These are phyloP conservation scores for Ophioceras dolichostomum DNA, from an alignment of 2,329 filamentous ascomycete genomes.

Conservation along the genomic window DNA sequence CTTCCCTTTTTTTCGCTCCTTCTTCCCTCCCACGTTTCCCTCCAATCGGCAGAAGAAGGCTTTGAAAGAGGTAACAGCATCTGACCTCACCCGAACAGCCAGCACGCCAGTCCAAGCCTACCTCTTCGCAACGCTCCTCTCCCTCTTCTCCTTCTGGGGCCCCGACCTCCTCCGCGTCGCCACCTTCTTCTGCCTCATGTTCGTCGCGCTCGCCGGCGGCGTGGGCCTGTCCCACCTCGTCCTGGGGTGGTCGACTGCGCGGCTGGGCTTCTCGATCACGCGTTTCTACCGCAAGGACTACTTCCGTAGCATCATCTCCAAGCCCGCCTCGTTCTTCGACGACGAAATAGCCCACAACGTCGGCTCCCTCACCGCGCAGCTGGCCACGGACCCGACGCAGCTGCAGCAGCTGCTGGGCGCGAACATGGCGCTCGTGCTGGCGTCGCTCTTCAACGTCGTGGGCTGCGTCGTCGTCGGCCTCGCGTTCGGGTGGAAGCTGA, in stretches of 20 bases:
- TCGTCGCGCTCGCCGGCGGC: slow-evolving; percentile 42
- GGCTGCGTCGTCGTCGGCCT: slow-evolving; percentile 56
- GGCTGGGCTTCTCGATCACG: slow-evolving; percentile 34
- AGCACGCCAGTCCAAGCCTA: slow-evolving; percentile 33
- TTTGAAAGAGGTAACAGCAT: background rate
- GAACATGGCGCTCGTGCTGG: slow-evolving; percentile 50
- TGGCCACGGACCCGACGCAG: slow-evolving; percentile 43
- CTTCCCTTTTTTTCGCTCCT: slow-evolving; percentile 19
- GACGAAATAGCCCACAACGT: slow-evolving; percentile 46
- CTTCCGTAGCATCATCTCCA: slow-evolving; percentile 43
- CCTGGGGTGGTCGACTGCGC: slow-evolving; percentile 31
- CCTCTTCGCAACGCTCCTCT: slow-evolving; percentile 40
- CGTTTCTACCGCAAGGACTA: slow-evolving; percentile 46
- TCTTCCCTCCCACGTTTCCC: too few species aligned
- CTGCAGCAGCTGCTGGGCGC: slow-evolving; percentile 48
- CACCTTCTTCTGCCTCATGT: slow-evolving; percentile 55
- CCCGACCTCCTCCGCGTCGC: slow-evolving; percentile 21
- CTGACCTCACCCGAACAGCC: slow-evolving; percentile 12
- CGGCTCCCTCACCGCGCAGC: slow-evolving; percentile 43
- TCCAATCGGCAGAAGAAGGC: too few species aligned
- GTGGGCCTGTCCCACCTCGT: slow-evolving; percentile 42
- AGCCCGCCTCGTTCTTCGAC: slow-evolving; percentile 49
- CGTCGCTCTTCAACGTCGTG: slow-evolving; percentile 51
- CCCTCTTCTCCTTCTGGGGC: slow-evolving; percentile 29
- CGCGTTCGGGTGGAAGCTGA: slow-evolving; percentile 64